A percentile compares a stretch with the other conserved stretches of the same genome.
These are phyloP conservation scores for Aspergillus chevalieri DNA, from an alignment of 2,329 filamentous ascomycete genomes.

Conservation along the genomic window DNA sequence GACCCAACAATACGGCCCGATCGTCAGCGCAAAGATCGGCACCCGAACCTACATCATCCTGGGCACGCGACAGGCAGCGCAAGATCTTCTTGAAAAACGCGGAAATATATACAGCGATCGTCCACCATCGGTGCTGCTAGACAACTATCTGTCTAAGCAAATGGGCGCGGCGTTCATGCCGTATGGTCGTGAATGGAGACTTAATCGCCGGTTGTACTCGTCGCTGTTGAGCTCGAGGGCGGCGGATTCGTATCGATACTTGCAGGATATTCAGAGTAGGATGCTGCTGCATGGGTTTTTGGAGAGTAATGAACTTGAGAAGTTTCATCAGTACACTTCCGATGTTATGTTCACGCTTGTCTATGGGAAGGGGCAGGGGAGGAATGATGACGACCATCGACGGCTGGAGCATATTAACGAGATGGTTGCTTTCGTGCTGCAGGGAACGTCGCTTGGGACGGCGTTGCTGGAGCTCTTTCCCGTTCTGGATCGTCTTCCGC, in stretches of 20 bases:
- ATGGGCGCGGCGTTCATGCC: slow-evolving; percentile 45
- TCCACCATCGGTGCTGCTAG: slow-evolving; percentile 18
- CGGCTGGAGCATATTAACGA: slow-evolving; percentile 45
- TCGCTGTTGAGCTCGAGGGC: slow-evolving; percentile 42
- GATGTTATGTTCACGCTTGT: slow-evolving; percentile 47
- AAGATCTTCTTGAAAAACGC: slow-evolving; percentile 35
- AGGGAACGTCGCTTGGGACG: slow-evolving; percentile 3
- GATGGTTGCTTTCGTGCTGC: slow-evolving; percentile 17
- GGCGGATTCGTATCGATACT: slow-evolving; percentile 41
- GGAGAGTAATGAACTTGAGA: slow-evolving; percentile 33
- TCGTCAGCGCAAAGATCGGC: slow-evolving; percentile 28
- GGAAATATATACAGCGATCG: slow-evolving; percentile 36
- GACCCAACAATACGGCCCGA: slow-evolving; percentile 29
- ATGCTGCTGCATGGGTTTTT: slow-evolving; percentile 42
- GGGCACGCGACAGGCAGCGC: slow-evolving; percentile 25
- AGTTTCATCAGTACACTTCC: slow-evolving; percentile 45
- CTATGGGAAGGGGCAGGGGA: slow-evolving; percentile 44
- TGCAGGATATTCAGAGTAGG: slow-evolving; percentile 46
- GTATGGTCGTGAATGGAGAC: slow-evolving; percentile 44
- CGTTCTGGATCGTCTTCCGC: slow-evolving; percentile 4
- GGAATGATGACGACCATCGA: slow-evolving; percentile 38
- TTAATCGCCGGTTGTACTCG: slow-evolving; percentile 38
- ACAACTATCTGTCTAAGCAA: slow-evolving; percentile 27
- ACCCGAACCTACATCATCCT: slow-evolving; percentile 29
- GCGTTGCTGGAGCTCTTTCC: slow-evolving; percentile 9